These are phyloP conservation scores for Capsicum chinense DNA, from an alignment of 257 asterid species.

Conservation along the genomic window DNA sequence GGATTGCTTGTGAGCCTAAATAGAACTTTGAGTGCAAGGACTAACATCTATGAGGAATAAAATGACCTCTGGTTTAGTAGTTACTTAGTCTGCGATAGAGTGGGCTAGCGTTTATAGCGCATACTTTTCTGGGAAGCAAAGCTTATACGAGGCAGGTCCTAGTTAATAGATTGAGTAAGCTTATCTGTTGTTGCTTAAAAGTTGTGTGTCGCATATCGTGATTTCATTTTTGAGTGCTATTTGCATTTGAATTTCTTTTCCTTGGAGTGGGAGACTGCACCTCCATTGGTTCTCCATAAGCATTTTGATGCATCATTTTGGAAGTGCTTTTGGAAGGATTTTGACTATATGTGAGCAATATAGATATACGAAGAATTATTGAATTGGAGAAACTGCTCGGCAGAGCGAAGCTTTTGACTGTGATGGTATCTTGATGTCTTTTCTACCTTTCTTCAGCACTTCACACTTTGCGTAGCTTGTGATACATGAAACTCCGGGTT, in stretches of 20 bases:
- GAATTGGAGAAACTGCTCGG: background rate
- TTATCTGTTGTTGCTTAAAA: background rate
- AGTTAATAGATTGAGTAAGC: slow-evolving; percentile 9
- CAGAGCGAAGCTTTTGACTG: no score
- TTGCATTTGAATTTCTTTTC: background rate
- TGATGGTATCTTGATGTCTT: background rate
- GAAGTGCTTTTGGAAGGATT: background rate
- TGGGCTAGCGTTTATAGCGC: slow-evolving; percentile 5
- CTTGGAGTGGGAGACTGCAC: background rate
- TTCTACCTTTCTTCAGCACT: background rate
- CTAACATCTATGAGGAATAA: background rate
- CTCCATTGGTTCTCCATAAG: slow-evolving; percentile 2
- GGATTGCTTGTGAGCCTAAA: background rate
- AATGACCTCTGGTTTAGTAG: background rate
- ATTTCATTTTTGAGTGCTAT: background rate
- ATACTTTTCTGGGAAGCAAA: background rate
- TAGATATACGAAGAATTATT: background rate
- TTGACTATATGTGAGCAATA: background rate
- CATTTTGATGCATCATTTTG: background rate
- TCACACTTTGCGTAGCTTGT: background rate
- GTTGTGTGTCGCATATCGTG: background rate
- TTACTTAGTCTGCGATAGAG: background rate
- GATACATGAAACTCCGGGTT: background rate
- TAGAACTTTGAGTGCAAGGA: background rate
- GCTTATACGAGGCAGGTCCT: background rate